Evolutionary conservation across 768 basidiomycete species (phyloP).

Genomic region (Dioszegia hungarica): DNA sequence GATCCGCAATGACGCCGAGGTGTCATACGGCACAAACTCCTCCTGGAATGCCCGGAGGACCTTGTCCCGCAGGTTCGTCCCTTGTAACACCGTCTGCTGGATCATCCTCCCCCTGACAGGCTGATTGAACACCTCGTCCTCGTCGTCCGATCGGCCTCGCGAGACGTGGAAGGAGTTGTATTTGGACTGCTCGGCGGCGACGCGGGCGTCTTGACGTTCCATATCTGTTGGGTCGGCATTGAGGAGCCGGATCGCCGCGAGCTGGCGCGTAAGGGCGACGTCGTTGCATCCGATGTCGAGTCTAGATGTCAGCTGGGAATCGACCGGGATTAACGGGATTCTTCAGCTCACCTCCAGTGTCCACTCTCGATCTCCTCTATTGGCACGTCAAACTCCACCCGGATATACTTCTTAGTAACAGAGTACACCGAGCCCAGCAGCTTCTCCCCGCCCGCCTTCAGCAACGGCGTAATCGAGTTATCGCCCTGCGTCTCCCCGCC

Average conservation of each 20-base stretch:
- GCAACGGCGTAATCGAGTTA: no score
- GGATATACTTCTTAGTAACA: conserved; percentile 19
- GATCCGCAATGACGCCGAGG: conserved; percentile 1
- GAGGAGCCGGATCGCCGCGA: conserved; percentile 60
- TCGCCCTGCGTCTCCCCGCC: conserved; percentile 50
- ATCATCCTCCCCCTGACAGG: not conserved
- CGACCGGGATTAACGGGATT: not conserved
- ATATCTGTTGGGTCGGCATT: conserved; percentile 55
- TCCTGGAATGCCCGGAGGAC: conserved; percentile 59
- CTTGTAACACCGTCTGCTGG: conserved; percentile 55
- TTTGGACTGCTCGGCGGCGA: not conserved
- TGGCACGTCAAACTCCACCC: conserved; percentile 21
- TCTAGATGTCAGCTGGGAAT: conserved; percentile 40
- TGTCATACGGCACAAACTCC: conserved; percentile 18
- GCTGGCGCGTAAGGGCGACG: conserved; percentile 66
- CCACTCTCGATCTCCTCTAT: conserved; percentile 18
- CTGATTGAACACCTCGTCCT: conserved; percentile 5
- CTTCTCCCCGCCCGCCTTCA: conserved; percentile 11
- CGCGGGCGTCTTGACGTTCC: conserved; percentile 10
- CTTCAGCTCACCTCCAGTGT: conserved; percentile 34
- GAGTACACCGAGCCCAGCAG: conserved; percentile 26
- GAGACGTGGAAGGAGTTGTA: not conserved
- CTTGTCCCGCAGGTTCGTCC: conserved; percentile 68
- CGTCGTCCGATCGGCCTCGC: not conserved
- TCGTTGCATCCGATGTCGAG: conserved; percentile 68